phyloP scores from a whole-genome alignment of 805 yeast species.

The Wickerhamomyces strasburgensis region DNA sequence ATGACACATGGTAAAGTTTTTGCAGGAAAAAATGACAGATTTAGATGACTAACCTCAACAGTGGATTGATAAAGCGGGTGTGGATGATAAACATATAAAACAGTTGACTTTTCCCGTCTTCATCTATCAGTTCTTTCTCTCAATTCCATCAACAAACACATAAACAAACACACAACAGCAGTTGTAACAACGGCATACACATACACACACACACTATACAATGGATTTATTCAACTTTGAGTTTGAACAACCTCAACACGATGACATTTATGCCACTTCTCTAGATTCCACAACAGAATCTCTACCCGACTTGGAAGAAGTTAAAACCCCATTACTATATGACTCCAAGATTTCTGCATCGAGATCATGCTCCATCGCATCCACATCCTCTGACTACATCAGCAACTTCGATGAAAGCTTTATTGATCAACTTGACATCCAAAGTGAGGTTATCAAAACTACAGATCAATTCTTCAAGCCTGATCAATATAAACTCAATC shows the following conservation, averaged over 20 bases:
- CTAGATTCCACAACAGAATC: conserved; percentile 17
- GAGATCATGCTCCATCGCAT: conserved; percentile 13
- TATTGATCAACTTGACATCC: conserved; percentile 20
- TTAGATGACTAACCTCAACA: too few relatives aligned
- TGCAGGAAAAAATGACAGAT: too few relatives aligned
- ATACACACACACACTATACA: conserved; percentile 3
- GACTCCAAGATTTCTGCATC: conserved; percentile 20
- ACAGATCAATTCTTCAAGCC: too few relatives aligned
- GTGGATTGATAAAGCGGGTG: too few relatives aligned
- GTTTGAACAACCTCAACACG: conserved; percentile 8
- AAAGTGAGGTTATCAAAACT: too few relatives aligned
- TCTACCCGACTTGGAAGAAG: conserved; percentile 16
- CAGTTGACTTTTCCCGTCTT: too few relatives aligned
- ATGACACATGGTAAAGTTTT: too few relatives aligned
- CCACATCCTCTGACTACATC: conserved; percentile 8
- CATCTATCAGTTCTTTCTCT: too few relatives aligned
- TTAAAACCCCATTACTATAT: conserved; percentile 23
- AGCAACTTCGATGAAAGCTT: conserved; percentile 25
- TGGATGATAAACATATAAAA: too few relatives aligned
- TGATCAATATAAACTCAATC: too few relatives aligned
- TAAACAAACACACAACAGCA: conserved; percentile 5
- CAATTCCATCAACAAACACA: conserved; percentile 1
- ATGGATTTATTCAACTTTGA: conserved; percentile 16
- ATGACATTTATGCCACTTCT: conserved; percentile 17
- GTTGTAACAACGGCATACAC: conserved; percentile 6